These are phyloP conservation scores for Ulmus americana DNA, from an alignment of 331 rosid species.

Conservation along the genomic window DNA sequence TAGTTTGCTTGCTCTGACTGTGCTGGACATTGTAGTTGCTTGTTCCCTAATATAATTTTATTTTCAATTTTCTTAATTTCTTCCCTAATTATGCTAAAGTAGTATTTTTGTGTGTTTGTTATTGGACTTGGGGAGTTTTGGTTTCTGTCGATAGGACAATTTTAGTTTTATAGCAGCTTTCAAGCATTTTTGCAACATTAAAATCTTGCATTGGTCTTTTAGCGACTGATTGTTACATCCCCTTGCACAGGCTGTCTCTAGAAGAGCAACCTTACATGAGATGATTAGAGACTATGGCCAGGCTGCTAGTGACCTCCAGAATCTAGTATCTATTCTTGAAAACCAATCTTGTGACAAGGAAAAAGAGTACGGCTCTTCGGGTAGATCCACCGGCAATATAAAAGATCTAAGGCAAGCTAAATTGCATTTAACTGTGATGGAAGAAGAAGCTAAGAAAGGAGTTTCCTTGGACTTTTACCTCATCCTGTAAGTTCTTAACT, in stretches of 20 bases:
- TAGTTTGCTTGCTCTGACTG: neutral
- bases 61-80: neutral
- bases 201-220: constrained; percentile 3
- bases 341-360: constrained; percentile 50
- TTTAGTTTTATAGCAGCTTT: neutral
- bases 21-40: neutral
- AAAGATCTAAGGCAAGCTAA: constrained; percentile 65
- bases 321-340: constrained; percentile 49
- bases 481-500: constrained; percentile 60
- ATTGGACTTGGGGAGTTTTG: neutral
- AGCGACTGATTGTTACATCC: constrained; percentile 19
- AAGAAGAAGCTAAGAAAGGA: constrained; percentile 62
- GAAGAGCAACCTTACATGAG: constrained; percentile 84
- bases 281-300: constrained; percentile 73
- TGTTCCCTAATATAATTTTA: neutral
- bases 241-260: constrained; percentile 66
- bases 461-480: constrained; percentile 64
- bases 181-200: neutral
- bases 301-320: constrained; percentile 67
- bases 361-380: constrained; percentile 35
- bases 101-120: neutral
- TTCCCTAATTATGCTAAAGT: neutral
- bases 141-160: neutral
- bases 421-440: constrained; percentile 45
- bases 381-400: constrained; percentile 41